Evolutionary conservation across 2,329 filamentous ascomycete genomes (phyloP), one percentile per base, ranked within the genome.

Genomic region (Fusarium sp.): DNA sequence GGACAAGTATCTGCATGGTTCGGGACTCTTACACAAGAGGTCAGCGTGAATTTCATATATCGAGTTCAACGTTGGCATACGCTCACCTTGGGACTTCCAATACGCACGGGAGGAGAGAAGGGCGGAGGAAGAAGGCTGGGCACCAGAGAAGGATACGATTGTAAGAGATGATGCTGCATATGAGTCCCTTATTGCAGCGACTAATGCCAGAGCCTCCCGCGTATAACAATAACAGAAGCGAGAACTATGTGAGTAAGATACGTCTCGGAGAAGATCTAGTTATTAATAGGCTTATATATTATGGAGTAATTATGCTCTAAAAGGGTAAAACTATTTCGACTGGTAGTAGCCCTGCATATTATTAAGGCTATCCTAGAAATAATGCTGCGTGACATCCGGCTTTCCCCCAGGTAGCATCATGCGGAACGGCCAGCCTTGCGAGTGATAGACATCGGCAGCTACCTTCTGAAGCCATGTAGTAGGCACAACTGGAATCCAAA

Each of bases 341-440:
- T 20, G 18, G n/a, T 7, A 18, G 1, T 4, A 13, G 13, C 18
- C 13, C 18, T 40, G 8, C 18, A 22, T 40, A 2, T 3, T 22
- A 18, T n/a, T 7, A 22, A 11, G 1, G 22, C 10, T 20, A 22
- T 18, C 9, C 11, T 46, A n/a, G n/a, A 46, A 20, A 14, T 52
- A 63, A 17, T 40, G 58, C 56, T 69, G 65, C 2, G 60, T 62
- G 11, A 72, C 17, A 34, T 75, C 72, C 2, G 68, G 69, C 22
- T 63, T 71, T 6, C 73, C 75, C 0, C 72, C 71, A 1, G 76
- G 76, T 7, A 75, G 63, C 70, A 76, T 77, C 71, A 77, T 75
- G 0, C 73, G 66, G 20, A 78, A 74, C 2, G 71, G 62, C 76
- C 76, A 78, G 0, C 74, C 72, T n/a, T 72, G 68, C 1, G 40